Percentiles rank a stretch among this genome's conserved stretches.
Evolutionary conservation across 805 yeast genomes (phyloP).

Genomic region (Brettanomyces nanus): DNA sequence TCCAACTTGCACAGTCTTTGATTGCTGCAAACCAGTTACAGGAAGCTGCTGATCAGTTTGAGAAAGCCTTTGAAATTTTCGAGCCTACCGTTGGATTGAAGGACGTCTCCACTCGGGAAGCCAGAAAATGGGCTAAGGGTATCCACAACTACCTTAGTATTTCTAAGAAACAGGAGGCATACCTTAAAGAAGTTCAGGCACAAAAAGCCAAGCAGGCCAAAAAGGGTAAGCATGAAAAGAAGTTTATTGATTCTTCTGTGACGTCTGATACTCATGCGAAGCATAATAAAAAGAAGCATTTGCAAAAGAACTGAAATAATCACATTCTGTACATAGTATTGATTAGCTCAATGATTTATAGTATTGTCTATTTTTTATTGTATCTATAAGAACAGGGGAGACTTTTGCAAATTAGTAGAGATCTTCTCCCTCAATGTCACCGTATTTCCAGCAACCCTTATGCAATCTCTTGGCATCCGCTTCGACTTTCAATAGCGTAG

Average conservation of each 20-base stretch:
- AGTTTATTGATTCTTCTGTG: too few species aligned
- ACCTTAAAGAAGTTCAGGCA: slow-evolving; percentile 15
- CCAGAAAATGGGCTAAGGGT: slow-evolving; percentile 54
- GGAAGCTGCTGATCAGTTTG: slow-evolving; percentile 48
- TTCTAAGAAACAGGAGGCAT: slow-evolving; percentile 35
- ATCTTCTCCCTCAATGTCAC: slow-evolving; percentile 62
- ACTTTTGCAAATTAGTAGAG: too few species aligned
- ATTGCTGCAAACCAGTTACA: slow-evolving; percentile 43
- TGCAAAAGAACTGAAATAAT: too few species aligned
- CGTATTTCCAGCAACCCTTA: slow-evolving; percentile 68
- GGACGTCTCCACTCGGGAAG: slow-evolving; percentile 59
- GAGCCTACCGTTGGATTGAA: slow-evolving; percentile 54
- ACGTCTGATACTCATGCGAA: too few species aligned
- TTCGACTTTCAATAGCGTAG: slow-evolving; percentile 36
- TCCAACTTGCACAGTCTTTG: slow-evolving; percentile 59
- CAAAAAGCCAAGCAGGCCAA: slow-evolving; percentile 14
- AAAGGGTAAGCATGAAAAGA: slow-evolving; percentile 12
- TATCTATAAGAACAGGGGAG: too few species aligned
- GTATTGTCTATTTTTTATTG: too few species aligned
- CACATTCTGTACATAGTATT: too few species aligned
- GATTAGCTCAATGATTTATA: too few species aligned
- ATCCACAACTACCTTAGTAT: slow-evolving; percentile 41
- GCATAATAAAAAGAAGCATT: slow-evolving; percentile 24
- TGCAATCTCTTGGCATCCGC: slow-evolving; percentile 39
- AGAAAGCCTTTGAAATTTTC: slow-evolving; percentile 50